Base-by-base conservation (phyloP, 345 rosid species). In the Combretum micranthum region DNA sequence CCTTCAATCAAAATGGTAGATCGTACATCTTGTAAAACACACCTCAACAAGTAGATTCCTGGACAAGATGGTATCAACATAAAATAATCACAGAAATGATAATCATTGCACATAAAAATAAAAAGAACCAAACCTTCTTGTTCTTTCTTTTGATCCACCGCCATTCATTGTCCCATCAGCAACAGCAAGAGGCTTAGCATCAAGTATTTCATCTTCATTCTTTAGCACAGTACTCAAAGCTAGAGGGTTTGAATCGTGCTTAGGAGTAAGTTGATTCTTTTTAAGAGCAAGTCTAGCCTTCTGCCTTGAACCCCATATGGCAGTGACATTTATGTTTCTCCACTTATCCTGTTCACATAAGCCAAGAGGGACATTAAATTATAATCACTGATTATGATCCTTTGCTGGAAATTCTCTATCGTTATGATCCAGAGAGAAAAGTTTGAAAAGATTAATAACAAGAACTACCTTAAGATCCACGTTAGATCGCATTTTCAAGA, bases 321-420 rank as follows among this genome's bases (percentile, higher is more conserved):
- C 88, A 54, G 92, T 90, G 26, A 88, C 97, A 64, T 89, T 90
- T 74, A 94, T 94, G 68, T 94, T 94, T 75, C 99, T 87, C 99
- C 99, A 94, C 76, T 94, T 94, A 61, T 94, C 99, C 99, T 94
- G 77, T 62, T 63, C 65, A 20, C 26, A 42, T 23, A 51, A 75
- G 39, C 51, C 19, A 20, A 49, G 47, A 26, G 64, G 50, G 64
- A 25, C 50, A 59, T 20, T 59, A 21, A 52, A 49, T 23, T 25
- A 47, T 12, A n/a, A 2, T 13, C 22, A 49, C 11, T 15, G 9
- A n/a, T 46, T 3, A 45, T 3, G 20, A 25, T 32, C 39, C 19
- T 23, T 8, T 12, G 13, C 53, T 59, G 63, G 44, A 20, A 48
- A 59, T 10, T 26, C 14, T 15, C 5, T 19, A 2, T 51, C 43